Base-by-base conservation (phyloP, 495 filamentous ascomycete species). In the Talaromyces nanjingensis region DNA sequence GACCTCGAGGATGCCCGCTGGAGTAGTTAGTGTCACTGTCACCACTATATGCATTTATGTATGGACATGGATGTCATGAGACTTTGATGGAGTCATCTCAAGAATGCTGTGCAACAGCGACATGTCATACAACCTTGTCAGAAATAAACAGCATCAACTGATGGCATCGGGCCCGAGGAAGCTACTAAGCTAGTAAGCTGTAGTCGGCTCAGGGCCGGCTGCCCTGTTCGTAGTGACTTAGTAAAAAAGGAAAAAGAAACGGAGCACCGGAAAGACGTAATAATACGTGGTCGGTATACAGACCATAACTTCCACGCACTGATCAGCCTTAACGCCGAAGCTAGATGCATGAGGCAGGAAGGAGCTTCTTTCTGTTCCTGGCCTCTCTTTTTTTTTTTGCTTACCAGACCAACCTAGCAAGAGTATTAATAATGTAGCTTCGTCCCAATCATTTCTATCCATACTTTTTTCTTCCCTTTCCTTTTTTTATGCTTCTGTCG, bases 351-450 rank as follows among this genome's bases (percentile, higher is more conserved):
- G 14, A 42, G 37, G 37, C 49, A 25, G 7, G 18, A 12, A 55
- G 20, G 52, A 55, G 52, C 52, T 55, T 55, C 52, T 55, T 55
- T 24, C 52, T 55, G 52, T 55, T 55, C 52, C 52, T 55, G 52
- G 52, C 45, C 45, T 18, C 16, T 49, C 18, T 39, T 49, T 49
- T 49, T 49, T 20, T 49, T 49, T 7, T 12, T 27, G 27, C 27
- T 5, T 1, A 27, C 27, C 3, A 27, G 27, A 24, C 22, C 42
- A 18, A 20, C 52, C 7, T 12, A 25, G n/a, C 49, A 20, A 29
- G 25, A 29, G 20, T 55, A 55, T 55, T 55, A 55, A 55, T 55
- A 55, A 55, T 55, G 52, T 49, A 49, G 52, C 52, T 29, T 55
- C 20, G 20, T 29, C 52, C 45, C 45, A 49, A 49, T 49, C 45